Percentiles rank a stretch among this genome's conserved stretches.
Evolutionary conservation across 306 rosid genomes (phyloP).

Genomic region (Cicer arietinum): DNA sequence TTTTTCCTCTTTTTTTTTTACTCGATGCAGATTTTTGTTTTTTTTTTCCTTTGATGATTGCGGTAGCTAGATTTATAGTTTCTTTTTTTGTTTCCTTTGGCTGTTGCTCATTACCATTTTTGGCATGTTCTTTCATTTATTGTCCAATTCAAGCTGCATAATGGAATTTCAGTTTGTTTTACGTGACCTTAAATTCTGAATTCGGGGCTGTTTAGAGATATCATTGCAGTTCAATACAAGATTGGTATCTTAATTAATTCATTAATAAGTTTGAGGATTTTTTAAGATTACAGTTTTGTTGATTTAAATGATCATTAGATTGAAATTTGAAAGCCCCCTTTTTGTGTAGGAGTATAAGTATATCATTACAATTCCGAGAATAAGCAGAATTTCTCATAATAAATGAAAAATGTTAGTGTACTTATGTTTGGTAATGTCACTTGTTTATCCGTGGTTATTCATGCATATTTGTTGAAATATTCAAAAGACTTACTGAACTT

Average conservation of each 20-base stretch:
- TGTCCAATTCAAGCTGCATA: neutral
- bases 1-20: constrained; percentile 4
- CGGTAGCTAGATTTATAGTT: constrained; percentile 31
- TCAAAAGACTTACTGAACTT: constrained; percentile 10
- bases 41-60: constrained; percentile 21
- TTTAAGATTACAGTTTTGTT: neutral
- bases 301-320: constrained; percentile 1
- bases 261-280: constrained; percentile 15
- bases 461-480: constrained; percentile 25
- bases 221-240: constrained; percentile 15
- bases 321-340: neutral
- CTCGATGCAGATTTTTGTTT: neutral
- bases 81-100: neutral
- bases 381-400: constrained; percentile 24
- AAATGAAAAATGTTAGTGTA: neutral
- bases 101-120: constrained; percentile 12
- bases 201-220: constrained; percentile 18
- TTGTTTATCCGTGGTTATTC: neutral
- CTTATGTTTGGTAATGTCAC: constrained; percentile 13
- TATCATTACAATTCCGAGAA: neutral
- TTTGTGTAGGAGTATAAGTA: neutral
- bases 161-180: constrained; percentile 14
- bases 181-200: constrained; percentile 40
- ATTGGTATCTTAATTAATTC: neutral
- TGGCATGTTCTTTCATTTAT: neutral